phyloP scores from a whole-genome alignment of 2,329 filamentous ascomycete species.

The Botrytis fragariae region DNA sequence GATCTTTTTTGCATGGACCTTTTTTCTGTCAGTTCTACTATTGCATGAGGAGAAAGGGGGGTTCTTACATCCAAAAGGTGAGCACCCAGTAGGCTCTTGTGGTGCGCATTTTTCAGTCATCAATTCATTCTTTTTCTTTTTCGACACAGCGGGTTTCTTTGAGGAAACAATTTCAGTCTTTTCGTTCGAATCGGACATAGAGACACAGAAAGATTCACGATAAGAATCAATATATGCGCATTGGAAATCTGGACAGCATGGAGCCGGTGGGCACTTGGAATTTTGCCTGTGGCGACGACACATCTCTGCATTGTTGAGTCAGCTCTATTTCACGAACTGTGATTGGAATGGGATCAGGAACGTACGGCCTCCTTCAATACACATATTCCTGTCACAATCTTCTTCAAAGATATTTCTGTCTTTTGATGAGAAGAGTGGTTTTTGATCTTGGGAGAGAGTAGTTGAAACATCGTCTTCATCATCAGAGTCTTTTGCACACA shows the following conservation, averaged over 20 bases:
- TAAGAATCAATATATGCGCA: neutral
- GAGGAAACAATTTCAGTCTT: neutral
- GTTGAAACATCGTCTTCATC: constrained; percentile 2
- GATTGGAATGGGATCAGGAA: too few species aligned
- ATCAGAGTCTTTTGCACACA: neutral
- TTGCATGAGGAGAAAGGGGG: neutral
- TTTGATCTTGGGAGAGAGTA: neutral
- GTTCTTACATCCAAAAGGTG: neutral
- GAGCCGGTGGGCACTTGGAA: neutral
- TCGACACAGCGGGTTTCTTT: neutral
- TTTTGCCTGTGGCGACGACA: neutral
- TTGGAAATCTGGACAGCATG: neutral
- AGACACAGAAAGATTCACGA: neutral
- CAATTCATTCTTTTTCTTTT: neutral
- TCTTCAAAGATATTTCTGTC: neutral
- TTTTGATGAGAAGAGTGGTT: neutral
- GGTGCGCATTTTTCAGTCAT: neutral
- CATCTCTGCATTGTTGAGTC: neutral
- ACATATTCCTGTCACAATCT: neutral
- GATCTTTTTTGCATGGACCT: neutral
- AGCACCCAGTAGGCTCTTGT: neutral
- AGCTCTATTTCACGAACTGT: neutral
- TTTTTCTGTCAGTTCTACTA: neutral
- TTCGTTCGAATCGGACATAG: neutral
- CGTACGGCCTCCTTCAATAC: constrained; percentile 1